These are phyloP conservation scores for Ciborinia camelliae DNA, from an alignment of 2,329 filamentous ascomycete genomes.

Conservation along the genomic window DNA sequence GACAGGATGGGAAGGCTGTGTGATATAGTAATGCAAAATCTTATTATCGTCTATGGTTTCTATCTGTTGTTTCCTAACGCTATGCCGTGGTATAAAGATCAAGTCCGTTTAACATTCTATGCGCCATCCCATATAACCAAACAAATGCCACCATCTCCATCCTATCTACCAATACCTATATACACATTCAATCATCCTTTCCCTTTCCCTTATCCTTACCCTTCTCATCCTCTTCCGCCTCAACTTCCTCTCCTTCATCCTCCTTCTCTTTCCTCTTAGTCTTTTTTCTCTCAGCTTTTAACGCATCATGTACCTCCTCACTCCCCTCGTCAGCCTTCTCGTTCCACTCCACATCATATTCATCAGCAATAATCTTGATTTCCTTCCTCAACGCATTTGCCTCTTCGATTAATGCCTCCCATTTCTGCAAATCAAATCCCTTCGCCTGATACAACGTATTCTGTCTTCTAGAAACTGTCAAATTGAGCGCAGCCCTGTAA, in stretches of 20 bases:
- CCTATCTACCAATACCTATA: background rate
- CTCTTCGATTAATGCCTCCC: slow-evolving; percentile 77
- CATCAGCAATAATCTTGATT: slow-evolving; percentile 74
- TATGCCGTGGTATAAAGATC: slow-evolving; percentile 10
- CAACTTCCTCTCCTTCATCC: slow-evolving; percentile 40
- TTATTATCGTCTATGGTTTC: background rate
- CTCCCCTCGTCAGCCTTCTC: slow-evolving; percentile 69
- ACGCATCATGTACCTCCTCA: slow-evolving; percentile 58
- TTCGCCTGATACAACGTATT: slow-evolving; percentile 69
- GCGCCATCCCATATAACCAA: background rate
- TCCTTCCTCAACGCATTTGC: slow-evolving; percentile 74
- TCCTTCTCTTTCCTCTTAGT: slow-evolving; percentile 39
- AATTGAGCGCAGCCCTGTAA: slow-evolving; percentile 81
- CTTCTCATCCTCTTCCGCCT: slow-evolving; percentile 17
- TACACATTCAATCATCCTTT: background rate
- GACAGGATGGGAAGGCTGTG: background rate
- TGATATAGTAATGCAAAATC: background rate
- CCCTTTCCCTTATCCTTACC: background rate
- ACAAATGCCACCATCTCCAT: background rate
- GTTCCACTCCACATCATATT: slow-evolving; percentile 91
- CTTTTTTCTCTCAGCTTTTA: slow-evolving; percentile 50
- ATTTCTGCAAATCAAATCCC: slow-evolving; percentile 72
- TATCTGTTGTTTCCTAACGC: background rate
- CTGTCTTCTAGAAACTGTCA: slow-evolving; percentile 78
- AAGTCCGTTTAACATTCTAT: background rate